Conservation (phyloP, 2,329 filamentous ascomycete species). For the Purpureocillium takamizusanense region DNA sequence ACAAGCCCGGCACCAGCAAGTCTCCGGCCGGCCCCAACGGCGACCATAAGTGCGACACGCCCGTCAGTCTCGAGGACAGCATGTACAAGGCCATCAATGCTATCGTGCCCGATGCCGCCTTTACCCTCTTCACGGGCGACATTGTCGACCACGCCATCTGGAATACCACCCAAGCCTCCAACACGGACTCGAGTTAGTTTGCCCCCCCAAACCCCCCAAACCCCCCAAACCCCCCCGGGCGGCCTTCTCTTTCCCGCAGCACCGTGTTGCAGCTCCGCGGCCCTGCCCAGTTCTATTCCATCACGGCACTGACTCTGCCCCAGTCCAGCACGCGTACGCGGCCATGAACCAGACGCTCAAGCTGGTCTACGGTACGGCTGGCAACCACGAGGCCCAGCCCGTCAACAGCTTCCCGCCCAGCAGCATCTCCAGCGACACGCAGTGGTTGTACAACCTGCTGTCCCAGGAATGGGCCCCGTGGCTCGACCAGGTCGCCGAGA, state of each 20-base stretch:
- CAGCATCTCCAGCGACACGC: conserved; percentile 25
- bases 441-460: conserved; percentile 44
- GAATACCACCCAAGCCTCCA: conserved; percentile 29
- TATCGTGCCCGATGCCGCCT: conserved; percentile 36
- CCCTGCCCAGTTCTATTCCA: too few species aligned
- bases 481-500: conserved; percentile 25
- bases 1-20: conserved; percentile 37
- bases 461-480: conserved; percentile 35
- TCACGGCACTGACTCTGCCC: neutral
- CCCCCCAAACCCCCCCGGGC: too few species aligned
- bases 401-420: conserved; percentile 38
- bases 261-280: too few species aligned
- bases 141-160: conserved; percentile 44
- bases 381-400: conserved; percentile 48
- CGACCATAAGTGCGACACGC: conserved; percentile 43
- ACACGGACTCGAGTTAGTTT: conserved; percentile 18
- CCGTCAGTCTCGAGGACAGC: conserved; percentile 40
- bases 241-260: too few species aligned
- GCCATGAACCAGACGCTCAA: conserved; percentile 32
- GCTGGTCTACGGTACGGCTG: conserved; percentile 40
- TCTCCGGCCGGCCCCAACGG: conserved; percentile 43
- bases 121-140: conserved; percentile 52
- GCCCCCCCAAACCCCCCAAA: neutral
- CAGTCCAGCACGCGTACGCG: conserved; percentile 35
- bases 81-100: conserved; percentile 42